phyloP scores from a whole-genome alignment of 2,329 filamentous ascomycete genomes.

The Westerdykella aurantiaca region DNA sequence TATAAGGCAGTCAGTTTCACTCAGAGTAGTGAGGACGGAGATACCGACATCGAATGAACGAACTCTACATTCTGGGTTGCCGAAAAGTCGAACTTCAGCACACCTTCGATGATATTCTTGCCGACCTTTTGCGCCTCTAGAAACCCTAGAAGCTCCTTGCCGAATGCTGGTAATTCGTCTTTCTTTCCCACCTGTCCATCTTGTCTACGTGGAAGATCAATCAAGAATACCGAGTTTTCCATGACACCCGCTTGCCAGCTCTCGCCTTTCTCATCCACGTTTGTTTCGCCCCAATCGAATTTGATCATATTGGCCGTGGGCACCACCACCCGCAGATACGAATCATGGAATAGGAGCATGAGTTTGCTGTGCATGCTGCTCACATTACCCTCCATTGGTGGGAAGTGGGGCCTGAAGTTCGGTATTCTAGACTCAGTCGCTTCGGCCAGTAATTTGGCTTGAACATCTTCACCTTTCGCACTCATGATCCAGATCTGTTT shows the following conservation, averaged over 20 bases:
- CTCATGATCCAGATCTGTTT: conserved; percentile 56
- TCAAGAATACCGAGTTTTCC: conserved; percentile 67
- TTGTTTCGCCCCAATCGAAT: conserved; percentile 85
- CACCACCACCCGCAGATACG: conserved; percentile 71
- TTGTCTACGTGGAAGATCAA: conserved; percentile 68
- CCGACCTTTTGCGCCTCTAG: conserved; percentile 61
- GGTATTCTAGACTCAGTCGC: conserved; percentile 35
- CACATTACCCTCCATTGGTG: conserved; percentile 64
- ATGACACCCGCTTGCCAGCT: conserved; percentile 28
- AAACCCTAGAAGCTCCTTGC: conserved; percentile 65
- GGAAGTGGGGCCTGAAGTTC: conserved; percentile 68
- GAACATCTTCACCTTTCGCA: conserved; percentile 44
- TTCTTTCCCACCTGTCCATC: conserved; percentile 17
- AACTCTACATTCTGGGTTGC: conserved; percentile 68
- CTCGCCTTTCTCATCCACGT: conserved; percentile 30
- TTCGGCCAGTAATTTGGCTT: conserved; percentile 19
- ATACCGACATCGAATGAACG: conserved; percentile 73
- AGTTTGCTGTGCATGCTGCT: conserved; percentile 92
- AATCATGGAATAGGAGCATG: conserved; percentile 74
- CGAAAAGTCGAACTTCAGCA: conserved; percentile 76
- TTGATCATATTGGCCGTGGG: conserved; percentile 81
- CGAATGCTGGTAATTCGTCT: conserved; percentile 52
- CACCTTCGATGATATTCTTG: conserved; percentile 58
- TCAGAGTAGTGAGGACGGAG: too few species aligned
- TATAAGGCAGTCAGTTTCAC: neutral